phyloP scores from a whole-genome alignment of 495 filamentous ascomycete genomes.

The Penicillium simplicissimum region DNA sequence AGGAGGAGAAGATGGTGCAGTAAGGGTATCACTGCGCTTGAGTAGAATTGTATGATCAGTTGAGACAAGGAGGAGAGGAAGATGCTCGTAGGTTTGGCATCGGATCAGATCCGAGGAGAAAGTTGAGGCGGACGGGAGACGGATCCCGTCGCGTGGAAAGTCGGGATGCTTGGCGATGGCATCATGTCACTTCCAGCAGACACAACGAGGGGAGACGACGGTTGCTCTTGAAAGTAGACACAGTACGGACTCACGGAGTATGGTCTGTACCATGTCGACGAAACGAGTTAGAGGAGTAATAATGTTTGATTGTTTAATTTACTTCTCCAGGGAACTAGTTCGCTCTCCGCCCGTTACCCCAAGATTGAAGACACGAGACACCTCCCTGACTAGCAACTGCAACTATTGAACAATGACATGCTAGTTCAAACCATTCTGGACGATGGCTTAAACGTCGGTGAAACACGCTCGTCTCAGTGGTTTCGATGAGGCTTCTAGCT shows the following conservation, averaged over 20 bases:
- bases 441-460: background rate
- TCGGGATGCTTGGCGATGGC: background rate
- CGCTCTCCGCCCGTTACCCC: background rate
- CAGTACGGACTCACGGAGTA: too few species aligned
- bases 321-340: background rate
- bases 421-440: background rate
- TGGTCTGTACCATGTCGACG: too few species aligned
- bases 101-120: slow-evolving; percentile 3
- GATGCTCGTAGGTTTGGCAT: background rate
- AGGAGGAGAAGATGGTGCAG: background rate
- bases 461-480: background rate
- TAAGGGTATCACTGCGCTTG: background rate
- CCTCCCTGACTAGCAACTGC: background rate
- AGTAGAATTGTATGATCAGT: background rate
- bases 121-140: background rate
- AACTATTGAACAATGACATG: background rate
- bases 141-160: background rate
- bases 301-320: background rate
- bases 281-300: background rate
- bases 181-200: background rate
- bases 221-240: background rate
- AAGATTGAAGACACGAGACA: background rate
- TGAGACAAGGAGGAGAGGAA: background rate
- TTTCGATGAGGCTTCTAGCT: background rate
- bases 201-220: background rate